Conservation (phyloP, 2,329 filamentous ascomycete genomes). For the Arthrocladium fulminans region DNA sequence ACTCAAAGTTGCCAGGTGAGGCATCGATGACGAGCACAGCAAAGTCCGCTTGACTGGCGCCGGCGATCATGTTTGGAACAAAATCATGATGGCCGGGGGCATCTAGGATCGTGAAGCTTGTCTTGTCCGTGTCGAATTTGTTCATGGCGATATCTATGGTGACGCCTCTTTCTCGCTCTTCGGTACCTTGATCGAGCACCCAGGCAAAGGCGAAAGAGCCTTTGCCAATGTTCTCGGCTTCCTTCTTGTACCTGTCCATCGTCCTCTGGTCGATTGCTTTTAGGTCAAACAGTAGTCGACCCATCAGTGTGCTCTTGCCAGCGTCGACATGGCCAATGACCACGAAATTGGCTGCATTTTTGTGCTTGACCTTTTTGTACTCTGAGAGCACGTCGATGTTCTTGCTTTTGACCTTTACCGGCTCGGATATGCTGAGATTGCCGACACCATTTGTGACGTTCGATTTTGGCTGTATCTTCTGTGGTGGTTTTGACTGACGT, state of each 20-base stretch:
- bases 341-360: conserved; percentile 80
- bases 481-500: conserved; percentile 33
- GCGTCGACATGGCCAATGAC: conserved; percentile 96
- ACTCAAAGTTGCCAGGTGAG: conserved; percentile 82
- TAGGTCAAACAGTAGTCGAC: conserved; percentile 78
- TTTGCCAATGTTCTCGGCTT: conserved; percentile 87
- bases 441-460: conserved; percentile 40
- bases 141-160: conserved; percentile 96
- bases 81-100: conserved; percentile 93
- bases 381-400: conserved; percentile 78
- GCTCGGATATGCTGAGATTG: conserved; percentile 41
- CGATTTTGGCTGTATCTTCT: conserved; percentile 15
- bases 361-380: conserved; percentile 63
- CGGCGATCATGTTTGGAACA: conserved; percentile 98
- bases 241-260: conserved; percentile 76
- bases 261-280: conserved; percentile 81
- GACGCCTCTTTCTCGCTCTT: conserved; percentile 81
- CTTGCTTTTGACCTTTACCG: conserved; percentile 55
- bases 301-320: conserved; percentile 96
- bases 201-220: conserved; percentile 92
- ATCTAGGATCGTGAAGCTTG: conserved; percentile 86
- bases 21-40: conserved; percentile 91
- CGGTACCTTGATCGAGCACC: conserved; percentile 86
- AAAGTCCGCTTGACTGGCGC: conserved; percentile 90
- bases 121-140: conserved; percentile 80